Evolutionary conservation across 306 rosid genomes (phyloP), one percentile per base, ranked within the genome.

Genomic region (Comarum palustre): DNA sequence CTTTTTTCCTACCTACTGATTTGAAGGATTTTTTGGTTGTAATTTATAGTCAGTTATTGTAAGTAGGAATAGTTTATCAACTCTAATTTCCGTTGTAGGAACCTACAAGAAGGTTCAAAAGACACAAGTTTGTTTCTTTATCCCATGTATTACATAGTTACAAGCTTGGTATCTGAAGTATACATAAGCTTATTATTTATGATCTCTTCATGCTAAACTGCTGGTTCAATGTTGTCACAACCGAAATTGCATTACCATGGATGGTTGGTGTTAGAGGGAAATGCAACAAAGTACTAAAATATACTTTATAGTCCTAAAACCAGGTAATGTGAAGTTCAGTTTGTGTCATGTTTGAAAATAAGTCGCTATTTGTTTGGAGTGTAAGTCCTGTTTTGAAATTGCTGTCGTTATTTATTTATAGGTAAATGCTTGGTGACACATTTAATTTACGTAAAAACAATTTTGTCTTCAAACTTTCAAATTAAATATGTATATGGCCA

Each of bases 11-110:
- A 17, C 43, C 72, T 66, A 73, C 73, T 65, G 59, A 22, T 62
- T 78, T 69, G 79, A 68, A 46, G 66, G 42, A 89, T 79, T 89
- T 85, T 85, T 90, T 89, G 71, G 75, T 79, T 85, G 80, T 86
- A 82, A 78, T 76, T 79, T 87, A 43, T 72, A 69, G 46, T 58
- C 59, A 34, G 13, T 31, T 61, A 16, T 72, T 77, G 62, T 75
- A 71, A 69, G 58, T 86, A 82, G 90, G 82, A 74, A 78, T 66
- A 86, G 88, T 63, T 69, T 77, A 29, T 73, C 19, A 36, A 54
- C 61, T 72, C 25, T 48, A 74, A 71, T 71, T 54, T 79, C 78
- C 72, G 73, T 63, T 84, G 83, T 82, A 76, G n/a, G 86, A 83
- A 77, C 87, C 90, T 76, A 54, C 50, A 86, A 79, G 29, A 69